Conservation (phyloP, 2,329 filamentous ascomycete species). For the Colletotrichum cordylinicola region DNA sequence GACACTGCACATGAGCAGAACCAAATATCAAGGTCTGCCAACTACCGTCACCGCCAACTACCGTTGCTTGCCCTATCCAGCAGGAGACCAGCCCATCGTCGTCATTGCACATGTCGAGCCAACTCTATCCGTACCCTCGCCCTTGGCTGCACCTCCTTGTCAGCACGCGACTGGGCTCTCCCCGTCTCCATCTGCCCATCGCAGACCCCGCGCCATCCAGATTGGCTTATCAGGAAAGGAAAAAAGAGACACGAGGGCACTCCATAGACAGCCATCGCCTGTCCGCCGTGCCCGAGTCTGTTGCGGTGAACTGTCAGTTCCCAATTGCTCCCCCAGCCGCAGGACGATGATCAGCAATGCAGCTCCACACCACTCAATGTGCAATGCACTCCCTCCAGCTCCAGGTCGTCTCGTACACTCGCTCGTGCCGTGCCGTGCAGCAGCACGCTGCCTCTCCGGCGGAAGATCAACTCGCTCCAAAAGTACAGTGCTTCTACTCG, state of each 20-base stretch:
- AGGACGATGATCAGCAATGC: constrained; percentile 7
- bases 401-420: background rate
- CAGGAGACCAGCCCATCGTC: background rate
- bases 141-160: constrained; percentile 4
- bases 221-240: constrained; percentile 6
- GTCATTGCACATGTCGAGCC: constrained; percentile 13
- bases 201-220: constrained; percentile 1
- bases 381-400: background rate
- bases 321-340: background rate
- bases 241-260: constrained; percentile 8
- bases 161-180: constrained; percentile 1
- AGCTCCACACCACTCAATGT: background rate
- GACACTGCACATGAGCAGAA: background rate
- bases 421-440: background rate
- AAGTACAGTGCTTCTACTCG: background rate
- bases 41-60: background rate
- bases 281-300: constrained; percentile 2
- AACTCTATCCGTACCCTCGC: background rate
- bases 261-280: constrained; percentile 10
- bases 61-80: background rate
- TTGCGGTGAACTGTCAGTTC: background rate
- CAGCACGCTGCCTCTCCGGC: background rate
- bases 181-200: constrained; percentile 2
- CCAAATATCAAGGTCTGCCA: background rate
- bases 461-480: background rate